Base-by-base conservation (phyloP, 768 basidiomycete genomes). In the Naganishia vaughanmartiniae region DNA sequence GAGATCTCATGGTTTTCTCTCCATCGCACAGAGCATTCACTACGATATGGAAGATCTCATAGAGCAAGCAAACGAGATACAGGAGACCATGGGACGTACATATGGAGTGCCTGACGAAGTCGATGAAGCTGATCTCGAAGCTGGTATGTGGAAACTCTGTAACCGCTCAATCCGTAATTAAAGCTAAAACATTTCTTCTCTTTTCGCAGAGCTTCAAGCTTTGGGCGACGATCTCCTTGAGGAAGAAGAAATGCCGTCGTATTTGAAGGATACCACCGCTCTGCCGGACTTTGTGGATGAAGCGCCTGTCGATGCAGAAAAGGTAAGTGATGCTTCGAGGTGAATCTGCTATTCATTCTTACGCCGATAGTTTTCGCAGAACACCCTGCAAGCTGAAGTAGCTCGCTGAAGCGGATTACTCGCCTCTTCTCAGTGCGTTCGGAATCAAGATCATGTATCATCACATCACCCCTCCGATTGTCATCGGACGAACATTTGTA, bases 41-140 rank as follows among this genome's bases (percentile, higher is more conserved):
- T 92, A 90, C 79, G 95, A 99, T 71, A 97, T 99, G 94, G 93
- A 96, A 77, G 96, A 98, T 70, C 80, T 98, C 72, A 83, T 99
- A 70, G 96, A 98, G 77, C 93, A 96, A 80, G 91, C 93, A 12
- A 98, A 97, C 77, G 96, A 99, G 81, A 92, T 99, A 70, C 95
- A 98, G 78, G 96, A 98, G 81, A 87, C 90, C 26, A 84, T 99
- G 28, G 92, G 90, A 21, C 85, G 95, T 73, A 94, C 93, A 28
- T 99, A 99, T 81, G 91, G 89, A 17, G 91, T 98, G 0, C 96
- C 96, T 19, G 96, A 99, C 74, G 96, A 98, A 80, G 85, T 99
- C 28, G 96, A 99, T 82, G 96, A 99, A 80, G 92, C 91, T 10
- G 96, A 98, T 81, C 85, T 99, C 4, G 90, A 97, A 85, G 96